These are phyloP conservation scores for Zoysia pacifica DNA, from an alignment of 176 grass and related monocot species.

Conservation along the genomic window DNA sequence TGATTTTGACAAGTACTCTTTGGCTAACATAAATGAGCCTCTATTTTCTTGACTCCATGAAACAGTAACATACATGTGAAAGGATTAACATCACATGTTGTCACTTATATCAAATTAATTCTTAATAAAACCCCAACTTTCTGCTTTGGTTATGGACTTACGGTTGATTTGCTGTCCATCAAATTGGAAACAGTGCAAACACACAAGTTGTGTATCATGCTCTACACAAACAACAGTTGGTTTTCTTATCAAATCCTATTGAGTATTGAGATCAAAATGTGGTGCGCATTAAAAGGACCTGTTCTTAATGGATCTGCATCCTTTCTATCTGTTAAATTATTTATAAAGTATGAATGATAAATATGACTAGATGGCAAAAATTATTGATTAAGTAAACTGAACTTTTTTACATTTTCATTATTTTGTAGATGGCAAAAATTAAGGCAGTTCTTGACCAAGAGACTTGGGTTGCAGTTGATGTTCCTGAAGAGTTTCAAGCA, in stretches of 20 bases:
- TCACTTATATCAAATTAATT: not conserved
- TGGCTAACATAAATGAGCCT: not conserved
- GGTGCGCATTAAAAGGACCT: not conserved
- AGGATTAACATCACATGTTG: not conserved
- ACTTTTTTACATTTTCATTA: not conserved
- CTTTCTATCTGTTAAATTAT: not conserved
- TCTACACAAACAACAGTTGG: conserved; percentile 5
- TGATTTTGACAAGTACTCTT: not conserved
- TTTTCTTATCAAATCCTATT: conserved; percentile 1
- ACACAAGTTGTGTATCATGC: not conserved
- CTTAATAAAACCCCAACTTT: not conserved
- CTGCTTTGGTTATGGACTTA: not conserved
- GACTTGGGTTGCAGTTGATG: conserved; percentile 86
- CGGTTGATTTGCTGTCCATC: conserved; percentile 7
- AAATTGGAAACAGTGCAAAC: not conserved
- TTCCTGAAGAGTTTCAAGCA: conserved; percentile 93
- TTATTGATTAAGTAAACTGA: conserved; percentile 27
- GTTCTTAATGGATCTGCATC: not conserved
- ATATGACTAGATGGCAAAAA: not conserved
- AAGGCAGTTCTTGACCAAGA: conserved; percentile 99
- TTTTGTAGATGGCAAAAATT: conserved; percentile 92
- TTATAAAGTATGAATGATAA: not conserved
- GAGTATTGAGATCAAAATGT: conserved; percentile 21
- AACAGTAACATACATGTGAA: not conserved
- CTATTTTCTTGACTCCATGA: not conserved